Evolutionary conservation across 495 filamentous ascomycete species (phyloP).

Genomic region (Trichoderma erinaceum): DNA sequence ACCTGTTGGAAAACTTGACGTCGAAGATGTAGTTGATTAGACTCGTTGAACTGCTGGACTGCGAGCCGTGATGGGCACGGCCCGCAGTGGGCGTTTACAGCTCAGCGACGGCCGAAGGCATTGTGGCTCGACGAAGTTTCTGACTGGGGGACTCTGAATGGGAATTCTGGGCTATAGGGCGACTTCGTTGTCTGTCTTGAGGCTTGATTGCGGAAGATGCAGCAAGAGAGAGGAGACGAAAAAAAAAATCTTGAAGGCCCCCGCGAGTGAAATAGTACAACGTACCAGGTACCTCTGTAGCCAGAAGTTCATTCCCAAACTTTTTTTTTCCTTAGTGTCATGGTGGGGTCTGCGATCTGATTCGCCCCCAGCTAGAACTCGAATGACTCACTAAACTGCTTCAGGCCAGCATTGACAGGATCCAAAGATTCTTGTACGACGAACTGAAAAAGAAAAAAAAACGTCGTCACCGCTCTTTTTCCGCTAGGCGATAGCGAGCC

Average conservation of each 20-base stretch:
- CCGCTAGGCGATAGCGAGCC: background rate
- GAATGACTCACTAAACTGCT: background rate
- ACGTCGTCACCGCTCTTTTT: conserved; percentile 9
- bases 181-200: conserved; percentile 62
- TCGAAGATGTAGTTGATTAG: conserved; percentile 40
- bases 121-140: conserved; percentile 75
- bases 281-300: conserved; percentile 5
- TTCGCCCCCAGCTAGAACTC: conserved; percentile 12
- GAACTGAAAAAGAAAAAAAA: background rate
- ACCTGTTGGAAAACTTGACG: conserved; percentile 30
- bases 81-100: conserved; percentile 89
- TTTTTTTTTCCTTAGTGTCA: conserved; percentile 32
- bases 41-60: conserved; percentile 82
- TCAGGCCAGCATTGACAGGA: background rate
- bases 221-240: conserved; percentile 32
- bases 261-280: conserved; percentile 1
- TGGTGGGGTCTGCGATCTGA: conserved; percentile 24
- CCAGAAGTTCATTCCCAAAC: conserved; percentile 26
- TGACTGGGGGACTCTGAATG: conserved; percentile 34
- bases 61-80: conserved; percentile 50
- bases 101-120: conserved; percentile 86
- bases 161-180: conserved; percentile 38
- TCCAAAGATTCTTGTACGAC: background rate
- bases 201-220: conserved; percentile 28
- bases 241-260: conserved; percentile 24